Evolutionary conservation across 371 early-diverging fungal genomes (phyloP), one percentile per base, ranked within the genome.

Genomic region (Sporodiniella umbellata): DNA sequence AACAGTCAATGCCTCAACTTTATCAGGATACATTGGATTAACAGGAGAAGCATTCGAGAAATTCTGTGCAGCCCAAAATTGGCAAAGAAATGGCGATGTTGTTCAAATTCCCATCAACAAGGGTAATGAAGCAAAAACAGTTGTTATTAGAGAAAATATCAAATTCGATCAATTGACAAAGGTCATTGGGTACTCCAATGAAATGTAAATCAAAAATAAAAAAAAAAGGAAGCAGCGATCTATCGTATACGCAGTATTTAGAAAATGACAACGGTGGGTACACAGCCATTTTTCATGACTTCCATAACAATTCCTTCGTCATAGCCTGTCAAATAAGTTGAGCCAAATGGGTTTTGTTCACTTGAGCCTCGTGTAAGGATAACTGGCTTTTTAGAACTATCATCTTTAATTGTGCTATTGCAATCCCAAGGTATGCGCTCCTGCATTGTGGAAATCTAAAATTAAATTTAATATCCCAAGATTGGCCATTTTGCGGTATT

Each of bases 131-230:
- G 87, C 88, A 51, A 89, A 88, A 78, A 80, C 90, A 5, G 81
- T 85, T 1, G 86, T 93, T 30, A 86, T 92, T 53, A 84, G 84
- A 65, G 95, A 95, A 64, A 87, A 77, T 62, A 85, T 93, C 74
- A 86, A 84, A 62, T 94, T 94, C 71, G 93, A 89, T 58, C 88
- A 83, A 58, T 64, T 85, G 45, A 83, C 83, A 55, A 83, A 81
- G 75, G 78, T 84, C 21, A 80, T 83, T 66, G 83, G 83, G 47
- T 78, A 82, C 58, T 84, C 83, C 19, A 82, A 84, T 64, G 85
- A 84, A 61, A 68, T 77, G 72, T 77, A 70, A 64, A 54, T 42
- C 22, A 37, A 25, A 44, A 30, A 31, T 30, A 43, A 33, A 51
- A 42, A 23, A 33, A 47, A 24, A 35, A 19, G 5, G 12, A 19